Evolutionary conservation across 345 rosid species (phyloP), one percentile per base, ranked within the genome.

Genomic region (Ceriops tagal): DNA sequence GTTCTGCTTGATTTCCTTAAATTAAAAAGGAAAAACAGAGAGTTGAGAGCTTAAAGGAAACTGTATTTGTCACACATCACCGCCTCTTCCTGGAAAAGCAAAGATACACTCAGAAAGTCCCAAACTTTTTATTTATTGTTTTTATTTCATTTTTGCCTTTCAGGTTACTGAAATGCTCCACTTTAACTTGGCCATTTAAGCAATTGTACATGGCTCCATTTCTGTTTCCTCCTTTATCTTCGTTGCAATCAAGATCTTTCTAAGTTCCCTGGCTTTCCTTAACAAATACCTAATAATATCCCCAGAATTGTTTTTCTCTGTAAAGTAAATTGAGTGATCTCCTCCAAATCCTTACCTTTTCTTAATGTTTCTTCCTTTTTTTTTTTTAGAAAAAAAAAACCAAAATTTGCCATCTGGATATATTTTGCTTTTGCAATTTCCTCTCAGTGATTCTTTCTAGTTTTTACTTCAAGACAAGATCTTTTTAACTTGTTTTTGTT

Each of bases 81-180:
- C 55, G 30, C 35, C 24, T 28, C 20, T 31, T 49, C 49, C 55
- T 19, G 53, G 24, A 47, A 53, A 30, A 30, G 47, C 67, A 27
- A 53, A 34, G 73, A 62, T 26, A 62, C 46, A 55, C 28, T 55
- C 58, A n/a, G 9, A 22, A 43, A 43, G 49, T 43, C 19, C 49
- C 49, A 13, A 43, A 3, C 49, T 43, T 20, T 61, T 32, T 67
- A 16, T 43, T 19, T 61, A 24, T 66, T 0, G 5, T 18, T 63
- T 28, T 46, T 69, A 11, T 34, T 32, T 24, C 26, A 24, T 53
- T 30, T 49, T 61, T 53, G 4, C 19, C 15, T 37, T 53, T 63
- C 22, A 22, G 67, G 75, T 71, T 31, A 64, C 58, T 57, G 21
- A 21, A 64, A 27, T 55, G 35, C 68, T 28, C 24, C 1, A 49